Percentiles rank a stretch among this genome's conserved stretches.
phyloP scores from a whole-genome alignment of 2,329 filamentous ascomycete genomes.

The Claviceps pusilla region DNA sequence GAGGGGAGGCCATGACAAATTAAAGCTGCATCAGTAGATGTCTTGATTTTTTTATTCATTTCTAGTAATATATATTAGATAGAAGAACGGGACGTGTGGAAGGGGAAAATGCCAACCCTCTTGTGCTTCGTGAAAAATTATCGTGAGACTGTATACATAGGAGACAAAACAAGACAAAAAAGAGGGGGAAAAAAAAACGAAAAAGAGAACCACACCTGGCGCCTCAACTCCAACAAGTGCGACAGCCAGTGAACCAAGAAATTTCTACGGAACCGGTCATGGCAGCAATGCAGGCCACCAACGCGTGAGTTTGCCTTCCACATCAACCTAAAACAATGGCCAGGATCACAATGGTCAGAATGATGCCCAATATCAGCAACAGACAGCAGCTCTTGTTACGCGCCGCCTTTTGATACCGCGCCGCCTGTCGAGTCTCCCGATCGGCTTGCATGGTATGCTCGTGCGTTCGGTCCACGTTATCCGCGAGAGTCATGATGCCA shows the following conservation, averaged over 20 bases:
- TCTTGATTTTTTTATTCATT: background rate
- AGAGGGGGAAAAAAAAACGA: background rate
- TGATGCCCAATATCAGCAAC: conserved; percentile 73
- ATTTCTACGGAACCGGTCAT: background rate
- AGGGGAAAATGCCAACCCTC: conserved; percentile 4
- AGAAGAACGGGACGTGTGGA: conserved; percentile 6
- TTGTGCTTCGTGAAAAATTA: conserved; percentile 3
- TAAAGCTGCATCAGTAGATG: too few species aligned
- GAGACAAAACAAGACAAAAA: background rate
- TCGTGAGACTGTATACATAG: conserved; percentile 5
- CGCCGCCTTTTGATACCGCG: conserved; percentile 86
- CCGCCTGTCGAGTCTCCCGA: conserved; percentile 69
- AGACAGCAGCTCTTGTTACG: conserved; percentile 89
- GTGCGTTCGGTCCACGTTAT: conserved; percentile 73
- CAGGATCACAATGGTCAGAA: conserved; percentile 76
- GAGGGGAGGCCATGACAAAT: too few species aligned
- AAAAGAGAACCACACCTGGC: background rate
- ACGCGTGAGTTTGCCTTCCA: background rate
- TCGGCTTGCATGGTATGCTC: conserved; percentile 76
- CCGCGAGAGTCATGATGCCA: conserved; percentile 72
- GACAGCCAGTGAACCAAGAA: background rate
- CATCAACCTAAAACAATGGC: conserved; percentile 63
- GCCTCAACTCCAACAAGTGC: conserved; percentile 4
- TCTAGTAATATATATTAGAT: background rate
- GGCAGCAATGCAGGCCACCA: background rate